These are phyloP conservation scores for Thuja plicata DNA, from an alignment of 83 land plant species.

Conservation along the genomic window DNA sequence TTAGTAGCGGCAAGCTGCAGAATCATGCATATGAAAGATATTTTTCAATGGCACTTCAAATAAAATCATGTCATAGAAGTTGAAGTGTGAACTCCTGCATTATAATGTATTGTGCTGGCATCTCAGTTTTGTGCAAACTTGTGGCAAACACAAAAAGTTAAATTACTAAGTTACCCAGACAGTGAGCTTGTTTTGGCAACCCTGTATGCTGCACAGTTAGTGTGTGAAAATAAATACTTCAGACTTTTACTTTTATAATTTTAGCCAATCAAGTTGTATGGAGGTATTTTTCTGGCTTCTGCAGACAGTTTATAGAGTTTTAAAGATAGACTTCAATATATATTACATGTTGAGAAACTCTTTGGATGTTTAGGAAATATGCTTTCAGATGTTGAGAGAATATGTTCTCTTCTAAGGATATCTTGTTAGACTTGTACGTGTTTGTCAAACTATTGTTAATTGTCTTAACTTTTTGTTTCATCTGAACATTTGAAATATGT, in stretches of 20 bases:
- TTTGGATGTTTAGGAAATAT: not conserved
- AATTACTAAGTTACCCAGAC: too few species aligned
- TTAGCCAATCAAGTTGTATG: not conserved
- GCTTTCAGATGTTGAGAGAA: not conserved
- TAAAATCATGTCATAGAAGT: not conserved
- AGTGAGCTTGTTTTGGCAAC: too few species aligned
- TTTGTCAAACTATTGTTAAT: not conserved
- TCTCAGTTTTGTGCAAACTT: constrained; percentile 1
- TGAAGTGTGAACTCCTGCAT: not conserved
- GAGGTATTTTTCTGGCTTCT: not conserved
- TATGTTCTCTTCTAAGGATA: not conserved
- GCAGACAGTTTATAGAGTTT: not conserved
- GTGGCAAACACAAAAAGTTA: not conserved
- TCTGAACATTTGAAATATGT: not conserved
- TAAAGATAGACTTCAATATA: not conserved
- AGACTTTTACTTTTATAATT: not conserved
- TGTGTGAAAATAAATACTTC: not conserved
- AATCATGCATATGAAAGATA: too few species aligned
- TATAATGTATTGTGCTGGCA: not conserved
- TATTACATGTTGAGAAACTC: not conserved
- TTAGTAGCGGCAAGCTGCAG: too few species aligned
- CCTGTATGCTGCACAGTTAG: not conserved
- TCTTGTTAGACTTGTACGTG: not conserved
- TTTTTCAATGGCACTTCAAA: not conserved
- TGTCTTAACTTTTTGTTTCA: not conserved